A percentile compares a stretch with the other conserved stretches of the same genome.
Conservation (phyloP, 2,329 filamentous ascomycete species). For the Ophiostoma quercus region DNA sequence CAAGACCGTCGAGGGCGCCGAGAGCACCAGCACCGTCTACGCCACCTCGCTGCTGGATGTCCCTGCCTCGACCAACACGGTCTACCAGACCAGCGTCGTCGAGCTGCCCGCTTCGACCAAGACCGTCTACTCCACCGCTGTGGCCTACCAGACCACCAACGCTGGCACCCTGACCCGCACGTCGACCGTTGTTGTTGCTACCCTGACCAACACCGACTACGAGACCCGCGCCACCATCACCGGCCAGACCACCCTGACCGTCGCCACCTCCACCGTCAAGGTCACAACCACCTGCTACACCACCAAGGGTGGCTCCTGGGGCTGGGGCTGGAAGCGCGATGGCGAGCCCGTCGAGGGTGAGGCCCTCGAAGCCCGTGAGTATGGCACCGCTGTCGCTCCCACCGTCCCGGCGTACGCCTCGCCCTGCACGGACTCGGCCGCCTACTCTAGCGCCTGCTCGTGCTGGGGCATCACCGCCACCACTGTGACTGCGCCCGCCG, state of each 20-base stretch:
- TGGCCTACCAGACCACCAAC: not conserved
- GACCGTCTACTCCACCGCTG: slow-evolving; percentile 7
- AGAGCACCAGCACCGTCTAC: not conserved
- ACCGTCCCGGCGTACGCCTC: slow-evolving; percentile 28
- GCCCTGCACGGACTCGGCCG: slow-evolving; percentile 26
- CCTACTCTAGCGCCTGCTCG: slow-evolving; percentile 32
- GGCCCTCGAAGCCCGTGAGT: not conserved
- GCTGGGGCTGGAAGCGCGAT: slow-evolving; percentile 6
- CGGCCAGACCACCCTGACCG: not conserved
- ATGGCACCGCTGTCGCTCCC: not conserved
- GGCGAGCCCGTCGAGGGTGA: not conserved
- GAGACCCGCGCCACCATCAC: slow-evolving; percentile 5
- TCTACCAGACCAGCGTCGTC: not conserved
- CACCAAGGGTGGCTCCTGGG: not conserved
- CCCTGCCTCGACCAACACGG: slow-evolving; percentile 14
- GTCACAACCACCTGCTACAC: slow-evolving; percentile 9
- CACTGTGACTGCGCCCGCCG: slow-evolving; percentile 13
- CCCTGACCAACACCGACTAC: slow-evolving; percentile 15
- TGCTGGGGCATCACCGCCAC: slow-evolving; percentile 30
- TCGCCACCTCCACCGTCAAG: slow-evolving; percentile 14
- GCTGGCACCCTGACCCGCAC: slow-evolving; percentile 13
- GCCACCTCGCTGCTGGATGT: not conserved
- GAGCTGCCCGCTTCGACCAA: slow-evolving; percentile 7
- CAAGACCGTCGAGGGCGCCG: not conserved
- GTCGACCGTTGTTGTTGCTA: slow-evolving; percentile 6